Conservation (phyloP, 176 grass and related monocot genomes). For the Eleusine indica region DNA sequence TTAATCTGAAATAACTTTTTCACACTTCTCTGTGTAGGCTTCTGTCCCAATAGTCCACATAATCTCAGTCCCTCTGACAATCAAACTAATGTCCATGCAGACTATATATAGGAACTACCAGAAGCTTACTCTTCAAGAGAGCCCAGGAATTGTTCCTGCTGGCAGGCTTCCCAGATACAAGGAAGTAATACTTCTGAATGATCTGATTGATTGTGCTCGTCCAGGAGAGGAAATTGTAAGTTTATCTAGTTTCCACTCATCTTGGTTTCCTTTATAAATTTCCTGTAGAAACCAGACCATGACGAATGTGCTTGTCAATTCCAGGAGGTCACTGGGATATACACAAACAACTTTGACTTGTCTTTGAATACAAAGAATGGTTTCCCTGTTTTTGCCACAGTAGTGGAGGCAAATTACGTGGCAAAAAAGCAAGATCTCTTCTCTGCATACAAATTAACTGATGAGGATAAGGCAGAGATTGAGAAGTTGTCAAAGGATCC, state of each 20-base stretch:
- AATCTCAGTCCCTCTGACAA: not conserved
- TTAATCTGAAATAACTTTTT: not conserved
- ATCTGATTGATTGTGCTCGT: constrained; percentile 94
- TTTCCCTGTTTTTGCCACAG: constrained; percentile 96
- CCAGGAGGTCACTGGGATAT: constrained; percentile 98
- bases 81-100: constrained; percentile 40
- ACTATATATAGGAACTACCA: constrained; percentile 99
- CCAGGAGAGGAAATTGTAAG: constrained; percentile 99
- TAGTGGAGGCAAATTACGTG: constrained; percentile 94
- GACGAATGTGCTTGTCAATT: constrained; percentile 30
- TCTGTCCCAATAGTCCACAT: not conserved
- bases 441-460: constrained; percentile 97
- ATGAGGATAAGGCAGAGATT: constrained; percentile 96
- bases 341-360: constrained; percentile 99
- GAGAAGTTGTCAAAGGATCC: constrained; percentile 96
- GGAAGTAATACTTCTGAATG: constrained; percentile 99
- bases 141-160: constrained; percentile 97
- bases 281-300: constrained; percentile 19
- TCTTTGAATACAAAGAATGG: constrained; percentile 99
- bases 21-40: not conserved
- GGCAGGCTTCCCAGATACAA: constrained; percentile 98
- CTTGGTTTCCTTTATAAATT: constrained; percentile 18
- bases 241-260: not conserved
- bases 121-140: constrained; percentile 95
- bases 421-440: constrained; percentile 98